phyloP scores from a whole-genome alignment of 164 flowering plant species.

The Protea cynaroides region DNA sequence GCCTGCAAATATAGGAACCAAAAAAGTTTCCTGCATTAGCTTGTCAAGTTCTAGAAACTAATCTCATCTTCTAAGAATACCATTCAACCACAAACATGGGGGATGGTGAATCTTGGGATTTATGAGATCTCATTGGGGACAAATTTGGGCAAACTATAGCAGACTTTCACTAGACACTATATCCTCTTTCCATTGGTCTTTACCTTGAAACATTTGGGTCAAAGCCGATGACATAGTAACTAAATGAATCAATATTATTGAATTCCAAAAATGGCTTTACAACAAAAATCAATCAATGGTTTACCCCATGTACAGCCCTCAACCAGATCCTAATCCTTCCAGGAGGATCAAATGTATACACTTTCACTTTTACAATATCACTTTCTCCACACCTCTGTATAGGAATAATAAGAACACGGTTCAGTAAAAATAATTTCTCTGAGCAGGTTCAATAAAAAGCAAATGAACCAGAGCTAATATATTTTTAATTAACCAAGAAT shows the following conservation, averaged over 20 bases:
- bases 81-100: too few relatives aligned
- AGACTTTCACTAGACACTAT: too few relatives aligned
- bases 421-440: not conserved
- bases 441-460: not conserved
- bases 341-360: not conserved
- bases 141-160: too few relatives aligned
- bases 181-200: too few relatives aligned
- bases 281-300: not conserved
- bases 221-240: too few relatives aligned
- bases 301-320: conserved; percentile 2
- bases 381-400: conserved; percentile 5
- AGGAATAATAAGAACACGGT: not conserved
- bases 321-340: not conserved
- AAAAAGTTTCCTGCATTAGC: not conserved
- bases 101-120: not conserved
- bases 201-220: too few relatives aligned
- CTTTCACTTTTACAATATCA: not conserved
- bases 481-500: not conserved
- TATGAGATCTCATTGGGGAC: too few relatives aligned
- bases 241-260: too few relatives aligned
- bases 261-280: too few relatives aligned
- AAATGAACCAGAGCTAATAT: not conserved
- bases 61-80: not conserved
- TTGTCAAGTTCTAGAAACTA: not conserved
- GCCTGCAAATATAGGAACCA: conserved; percentile 17